Base-by-base conservation (phyloP, 352 stramenopile species). In the Phytopythium helicoides region DNA sequence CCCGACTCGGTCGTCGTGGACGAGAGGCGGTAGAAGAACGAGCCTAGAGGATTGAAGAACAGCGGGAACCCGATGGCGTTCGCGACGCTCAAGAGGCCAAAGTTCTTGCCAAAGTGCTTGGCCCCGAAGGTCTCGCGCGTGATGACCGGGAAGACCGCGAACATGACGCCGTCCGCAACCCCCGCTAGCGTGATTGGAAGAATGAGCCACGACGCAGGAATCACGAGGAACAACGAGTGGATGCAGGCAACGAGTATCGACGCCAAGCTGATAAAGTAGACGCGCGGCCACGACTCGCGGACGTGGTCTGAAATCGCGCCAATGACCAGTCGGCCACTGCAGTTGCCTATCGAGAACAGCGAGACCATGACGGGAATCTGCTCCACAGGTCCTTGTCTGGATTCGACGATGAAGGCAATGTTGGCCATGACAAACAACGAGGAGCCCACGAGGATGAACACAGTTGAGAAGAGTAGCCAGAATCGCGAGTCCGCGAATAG, bases 391-490 rank as follows among this genome's bases (percentile, higher is more conserved):
- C 77, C 77, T 7, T 52, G 54, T 4, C 76, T 52, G 7, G 80
- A 86, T 47, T 89, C 73, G 16, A 89, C 76, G 39, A 91, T 83
- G 65, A 93, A 93, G 9, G 76, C 69, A 48, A 91, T 81, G 58
- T 90, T 92, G 39, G 80, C 62, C 76, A 92, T 89, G 37, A 93
- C 62, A 53, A 93, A 91, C 8, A 93, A 59, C 39, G 77, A 74
- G 16, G 76, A 76, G 12, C 80, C 78, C 31, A 93, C 78, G 25
- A 89, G 54, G 28, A 93, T 81, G 38, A 91, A 86, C 0, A 91
- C 76, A 0, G 74, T 80, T 12, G 72, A 46, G 37, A 92, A 89
- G 25, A 92, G 57, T 36, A 87, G 31, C 80, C 76, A 91, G 45
- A 91, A 91, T 25, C 72, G 67, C 3, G 46, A 54, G 44, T 90